Evolutionary conservation across 257 asterid genomes (phyloP).

Genomic region (Marsdenia floribunda): DNA sequence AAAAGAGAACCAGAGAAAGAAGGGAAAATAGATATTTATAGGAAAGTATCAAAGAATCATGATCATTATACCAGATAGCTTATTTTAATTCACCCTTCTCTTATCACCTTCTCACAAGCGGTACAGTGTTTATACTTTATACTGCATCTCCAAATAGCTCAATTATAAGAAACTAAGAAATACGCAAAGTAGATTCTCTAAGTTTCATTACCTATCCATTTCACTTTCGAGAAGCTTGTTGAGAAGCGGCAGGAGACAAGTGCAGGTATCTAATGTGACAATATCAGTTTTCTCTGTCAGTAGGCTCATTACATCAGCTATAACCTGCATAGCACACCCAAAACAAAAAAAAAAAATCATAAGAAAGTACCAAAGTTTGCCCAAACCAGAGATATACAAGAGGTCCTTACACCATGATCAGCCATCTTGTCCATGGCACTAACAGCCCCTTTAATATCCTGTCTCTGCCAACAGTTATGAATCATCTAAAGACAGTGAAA

Average conservation of each 20-base stretch:
- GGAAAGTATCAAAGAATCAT: background rate
- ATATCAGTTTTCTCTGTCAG: constrained; percentile 66
- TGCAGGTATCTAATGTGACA: constrained; percentile 75
- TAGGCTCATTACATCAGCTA: constrained; percentile 79
- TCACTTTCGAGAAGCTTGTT: constrained; percentile 69
- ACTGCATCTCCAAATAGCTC: background rate
- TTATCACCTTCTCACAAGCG: background rate
- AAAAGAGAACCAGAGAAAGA: background rate
- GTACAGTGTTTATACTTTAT: background rate
- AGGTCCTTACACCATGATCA: constrained; percentile 70
- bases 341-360: background rate
- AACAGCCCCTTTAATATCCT: constrained; percentile 82
- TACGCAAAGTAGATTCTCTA: background rate
- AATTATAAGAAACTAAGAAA: constrained; percentile 12
- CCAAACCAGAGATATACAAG: constrained; percentile 3
- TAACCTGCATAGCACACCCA: constrained; percentile 55
- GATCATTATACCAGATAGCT: background rate
- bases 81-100: background rate
- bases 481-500: constrained; percentile 45
- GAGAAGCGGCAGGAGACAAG: constrained; percentile 81
- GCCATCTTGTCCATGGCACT: constrained; percentile 69
- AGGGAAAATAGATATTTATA: background rate
- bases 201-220: constrained; percentile 59
- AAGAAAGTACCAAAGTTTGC: background rate
- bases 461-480: constrained; percentile 72